Evolutionary conservation across 441 rosid genomes (phyloP).

Genomic region (Adansonia madagascariensis): DNA sequence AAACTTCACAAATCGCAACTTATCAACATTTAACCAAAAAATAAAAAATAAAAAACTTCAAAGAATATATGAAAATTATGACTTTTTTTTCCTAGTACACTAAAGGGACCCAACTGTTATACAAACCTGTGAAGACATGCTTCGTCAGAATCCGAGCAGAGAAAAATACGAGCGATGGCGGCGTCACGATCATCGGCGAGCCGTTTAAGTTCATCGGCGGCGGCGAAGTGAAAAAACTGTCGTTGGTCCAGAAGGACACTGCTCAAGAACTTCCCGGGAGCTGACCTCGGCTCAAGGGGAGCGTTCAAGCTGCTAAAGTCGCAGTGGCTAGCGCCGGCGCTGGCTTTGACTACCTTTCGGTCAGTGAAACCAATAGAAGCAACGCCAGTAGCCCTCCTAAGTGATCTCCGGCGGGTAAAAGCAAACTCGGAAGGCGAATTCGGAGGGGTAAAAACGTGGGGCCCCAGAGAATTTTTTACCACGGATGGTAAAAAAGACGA

Average conservation of each 20-base stretch:
- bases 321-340: constrained; percentile 68
- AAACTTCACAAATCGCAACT: not conserved
- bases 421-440: constrained; percentile 10
- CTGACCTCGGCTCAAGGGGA: constrained; percentile 70
- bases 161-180: constrained; percentile 61
- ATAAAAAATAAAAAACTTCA: not conserved
- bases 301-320: constrained; percentile 81
- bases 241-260: constrained; percentile 73
- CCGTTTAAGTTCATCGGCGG: constrained; percentile 66
- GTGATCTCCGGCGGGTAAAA: not conserved
- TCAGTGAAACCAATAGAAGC: not conserved
- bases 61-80: not conserved
- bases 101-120: not conserved
- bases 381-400: not conserved
- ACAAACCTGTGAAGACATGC: constrained; percentile 77
- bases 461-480: constrained; percentile 22
- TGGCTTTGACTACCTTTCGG: constrained; percentile 39
- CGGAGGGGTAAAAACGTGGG: constrained; percentile 8
- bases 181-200: constrained; percentile 63
- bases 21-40: not conserved
- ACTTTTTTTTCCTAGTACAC: not conserved
- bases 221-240: constrained; percentile 70
- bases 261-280: constrained; percentile 66
- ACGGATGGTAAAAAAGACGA: constrained; percentile 38
- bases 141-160: constrained; percentile 67